These are phyloP conservation scores for Lenzites betulinus DNA, from an alignment of 768 basidiomycete species.

Conservation along the genomic window DNA sequence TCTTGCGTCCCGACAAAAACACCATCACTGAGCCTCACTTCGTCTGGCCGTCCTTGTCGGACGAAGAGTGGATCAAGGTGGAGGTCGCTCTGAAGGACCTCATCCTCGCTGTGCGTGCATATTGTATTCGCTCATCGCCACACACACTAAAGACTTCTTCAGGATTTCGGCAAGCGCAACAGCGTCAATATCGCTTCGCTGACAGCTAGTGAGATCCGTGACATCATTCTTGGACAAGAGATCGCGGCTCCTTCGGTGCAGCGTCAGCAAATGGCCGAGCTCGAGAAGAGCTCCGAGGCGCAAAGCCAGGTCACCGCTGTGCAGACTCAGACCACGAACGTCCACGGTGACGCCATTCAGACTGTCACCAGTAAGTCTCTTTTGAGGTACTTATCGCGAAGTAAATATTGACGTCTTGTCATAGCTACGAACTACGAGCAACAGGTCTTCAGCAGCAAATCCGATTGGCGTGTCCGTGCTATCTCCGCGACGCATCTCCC, in stretches of 20 bases:
- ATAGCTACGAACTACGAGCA: constrained; percentile 95
- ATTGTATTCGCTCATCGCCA: not conserved
- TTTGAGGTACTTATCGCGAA: not conserved
- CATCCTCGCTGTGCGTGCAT: constrained; percentile 70
- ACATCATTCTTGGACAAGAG: constrained; percentile 98
- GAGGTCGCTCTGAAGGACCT: constrained; percentile 99
- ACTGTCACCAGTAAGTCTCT: constrained; percentile 79
- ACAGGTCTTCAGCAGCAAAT: constrained; percentile 98
- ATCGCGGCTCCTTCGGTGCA: constrained; percentile 95
- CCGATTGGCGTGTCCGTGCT: constrained; percentile 98
- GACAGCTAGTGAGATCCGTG: constrained; percentile 94
- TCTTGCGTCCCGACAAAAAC: constrained; percentile 94
- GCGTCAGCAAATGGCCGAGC: constrained; percentile 98
- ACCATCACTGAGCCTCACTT: constrained; percentile 98
- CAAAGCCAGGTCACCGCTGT: constrained; percentile 94
- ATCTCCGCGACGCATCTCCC: constrained; percentile 97
- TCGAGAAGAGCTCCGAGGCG: constrained; percentile 95
- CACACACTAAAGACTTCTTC: not conserved
- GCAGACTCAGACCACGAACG: constrained; percentile 97
- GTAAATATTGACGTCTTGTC: constrained; percentile 1
- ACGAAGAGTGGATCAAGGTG: constrained; percentile 99
- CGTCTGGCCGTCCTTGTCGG: constrained; percentile 91
- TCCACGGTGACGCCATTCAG: constrained; percentile 95
- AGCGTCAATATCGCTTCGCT: constrained; percentile 98
- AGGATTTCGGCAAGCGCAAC: constrained; percentile 99